Conservation (phyloP, 192 early-diverging fungal genomes). For the Umbelopsis sp. region DNA sequence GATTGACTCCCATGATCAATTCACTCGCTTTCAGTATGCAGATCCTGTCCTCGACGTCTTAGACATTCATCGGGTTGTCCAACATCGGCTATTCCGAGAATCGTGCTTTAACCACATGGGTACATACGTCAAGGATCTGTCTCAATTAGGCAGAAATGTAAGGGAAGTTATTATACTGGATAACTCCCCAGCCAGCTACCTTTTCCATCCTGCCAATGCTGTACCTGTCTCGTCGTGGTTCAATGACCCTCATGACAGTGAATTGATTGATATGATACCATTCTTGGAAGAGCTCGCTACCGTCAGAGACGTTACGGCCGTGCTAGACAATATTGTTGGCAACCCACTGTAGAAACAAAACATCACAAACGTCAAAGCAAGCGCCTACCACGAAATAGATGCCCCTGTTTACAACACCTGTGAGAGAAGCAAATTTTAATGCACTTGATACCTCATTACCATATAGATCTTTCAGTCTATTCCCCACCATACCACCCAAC, state of each 20-base stretch:
- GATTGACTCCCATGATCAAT: background rate
- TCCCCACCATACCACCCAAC: too few species aligned
- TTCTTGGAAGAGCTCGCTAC: constrained; percentile 91
- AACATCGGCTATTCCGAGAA: constrained; percentile 95
- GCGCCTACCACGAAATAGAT: background rate
- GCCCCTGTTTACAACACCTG: too few species aligned
- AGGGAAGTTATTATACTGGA: constrained; percentile 90
- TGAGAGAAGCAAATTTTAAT: too few species aligned
- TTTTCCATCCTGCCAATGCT: constrained; percentile 95
- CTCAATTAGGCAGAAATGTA: constrained; percentile 84
- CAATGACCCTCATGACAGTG: constrained; percentile 96
- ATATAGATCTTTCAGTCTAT: too few species aligned
- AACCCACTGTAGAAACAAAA: background rate
- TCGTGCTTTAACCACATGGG: constrained; percentile 94
- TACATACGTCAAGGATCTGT: constrained; percentile 97
- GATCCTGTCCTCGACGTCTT: constrained; percentile 95
- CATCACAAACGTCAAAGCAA: background rate
- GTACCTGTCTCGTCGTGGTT: constrained; percentile 97
- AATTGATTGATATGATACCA: constrained; percentile 91
- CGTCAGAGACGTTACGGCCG: constrained; percentile 84
- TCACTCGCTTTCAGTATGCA: constrained; percentile 71
- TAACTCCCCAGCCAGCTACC: constrained; percentile 95
- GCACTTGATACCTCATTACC: too few species aligned
- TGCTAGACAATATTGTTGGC: constrained; percentile 60
- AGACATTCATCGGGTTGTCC: constrained; percentile 81